Evolutionary conservation across 179 eudicot species (phyloP), one percentile per base, ranked within the genome.

Genomic region (Patellifolia procumbens): DNA sequence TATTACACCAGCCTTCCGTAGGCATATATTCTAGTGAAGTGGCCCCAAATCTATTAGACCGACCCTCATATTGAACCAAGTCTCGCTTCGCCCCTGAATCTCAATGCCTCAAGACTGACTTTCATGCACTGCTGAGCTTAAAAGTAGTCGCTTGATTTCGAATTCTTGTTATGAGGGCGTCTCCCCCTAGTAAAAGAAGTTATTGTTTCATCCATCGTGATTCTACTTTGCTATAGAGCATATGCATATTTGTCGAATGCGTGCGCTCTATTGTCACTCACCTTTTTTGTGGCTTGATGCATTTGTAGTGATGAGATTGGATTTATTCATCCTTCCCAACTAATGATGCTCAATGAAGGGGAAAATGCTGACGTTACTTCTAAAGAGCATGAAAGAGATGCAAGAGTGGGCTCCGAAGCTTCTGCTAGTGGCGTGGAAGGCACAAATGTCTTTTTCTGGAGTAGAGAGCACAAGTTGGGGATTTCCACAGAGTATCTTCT

Each of bases 221-320:
- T 63, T n/a, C 28, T 45, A 56, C 10, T 7, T 48, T 28, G 32
- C 19, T 45, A 32, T 45, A n/a, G 26, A 4, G 4, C 39, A 17
- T 29, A 68, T 43, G 58, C 24, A 13, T 75, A 11, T 39, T 66
- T 72, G 17, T n/a, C 16, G 15, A 26, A 1, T 48, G 26, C 60
- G 32, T 17, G 29, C 63, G 34, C 34, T 37, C 29, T 22, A 45
- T 35, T 49, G 35, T 75, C 2, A 51, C 43, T 32, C 46, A 12
- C 52, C 10, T 59, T 58, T 55, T 5, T 45, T 56, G 32, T n/a
- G 58, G 58, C 49, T 67, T 71, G 75, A 26, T 39, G 51, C 66
- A 51, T 74, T 74, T 84, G 52, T 87, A 94, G 96, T 79, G 92
- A 94, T 84, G 98, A 92, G 85, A 84, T 94, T 77, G 97, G 96